These are phyloP conservation scores for Saccharum spontaneum DNA, from an alignment of 176 grass and related monocot genomes.

Conservation along the genomic window DNA sequence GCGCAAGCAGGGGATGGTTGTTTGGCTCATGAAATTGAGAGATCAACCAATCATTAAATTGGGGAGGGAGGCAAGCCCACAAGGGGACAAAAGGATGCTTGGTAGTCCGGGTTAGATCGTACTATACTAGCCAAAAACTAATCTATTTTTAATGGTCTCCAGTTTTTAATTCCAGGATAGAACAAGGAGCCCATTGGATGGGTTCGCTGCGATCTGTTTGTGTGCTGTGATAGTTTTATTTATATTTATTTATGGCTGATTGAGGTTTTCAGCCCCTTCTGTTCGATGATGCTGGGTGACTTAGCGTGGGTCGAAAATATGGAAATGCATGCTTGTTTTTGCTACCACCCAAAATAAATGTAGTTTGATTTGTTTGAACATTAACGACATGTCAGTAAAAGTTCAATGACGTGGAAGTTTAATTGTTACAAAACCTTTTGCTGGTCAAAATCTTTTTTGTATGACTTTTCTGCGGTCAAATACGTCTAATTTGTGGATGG, in stretches of 20 bases:
- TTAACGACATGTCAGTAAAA: neutral
- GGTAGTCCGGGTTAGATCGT: constrained; percentile 54
- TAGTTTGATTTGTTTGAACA: neutral
- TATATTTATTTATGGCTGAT: constrained; percentile 8
- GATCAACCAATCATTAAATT: constrained; percentile 73
- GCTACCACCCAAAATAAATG: neutral
- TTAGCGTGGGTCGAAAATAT: neutral
- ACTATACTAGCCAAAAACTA: neutral
- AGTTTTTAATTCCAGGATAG: constrained; percentile 24
- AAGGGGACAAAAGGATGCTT: constrained; percentile 59
- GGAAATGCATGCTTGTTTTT: neutral
- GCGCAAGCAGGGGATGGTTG: constrained; percentile 51
- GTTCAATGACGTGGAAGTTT: neutral
- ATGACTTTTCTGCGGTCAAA: too few species aligned
- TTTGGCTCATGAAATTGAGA: constrained; percentile 57
- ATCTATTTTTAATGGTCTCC: neutral
- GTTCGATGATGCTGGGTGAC: neutral
- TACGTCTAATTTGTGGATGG: too few species aligned
- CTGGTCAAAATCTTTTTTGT: too few species aligned
- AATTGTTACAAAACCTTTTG: too few species aligned
- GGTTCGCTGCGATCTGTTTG: constrained; percentile 33
- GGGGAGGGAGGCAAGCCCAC: constrained; percentile 25
- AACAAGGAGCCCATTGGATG: constrained; percentile 46
- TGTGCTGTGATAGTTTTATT: constrained; percentile 13
- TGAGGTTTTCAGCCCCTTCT: constrained; percentile 41